phyloP scores from a whole-genome alignment of 2,329 filamentous ascomycete species.

The Colletotrichum neosansevieriae region DNA sequence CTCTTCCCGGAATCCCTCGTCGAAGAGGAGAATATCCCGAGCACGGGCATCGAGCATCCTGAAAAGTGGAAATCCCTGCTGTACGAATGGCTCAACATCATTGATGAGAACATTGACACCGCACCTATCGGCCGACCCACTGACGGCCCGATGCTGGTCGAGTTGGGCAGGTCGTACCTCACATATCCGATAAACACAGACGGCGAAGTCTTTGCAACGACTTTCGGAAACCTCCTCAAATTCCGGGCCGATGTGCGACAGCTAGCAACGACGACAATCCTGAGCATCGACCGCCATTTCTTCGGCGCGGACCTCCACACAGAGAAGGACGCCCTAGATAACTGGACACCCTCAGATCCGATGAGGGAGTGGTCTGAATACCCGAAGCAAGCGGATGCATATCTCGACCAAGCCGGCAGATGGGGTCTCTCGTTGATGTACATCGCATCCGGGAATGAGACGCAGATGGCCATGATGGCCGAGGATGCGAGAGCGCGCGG shows the following conservation, averaged over 20 bases:
- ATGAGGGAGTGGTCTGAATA: conserved; percentile 47
- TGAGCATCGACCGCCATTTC: conserved; percentile 41
- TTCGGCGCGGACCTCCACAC: conserved; percentile 49
- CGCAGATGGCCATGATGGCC: conserved; percentile 41
- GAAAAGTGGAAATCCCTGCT: conserved; percentile 45
- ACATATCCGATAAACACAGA: conserved; percentile 52
- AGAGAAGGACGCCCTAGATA: conserved; percentile 46
- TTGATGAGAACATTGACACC: conserved; percentile 16
- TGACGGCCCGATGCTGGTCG: conserved; percentile 45
- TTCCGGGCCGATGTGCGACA: conserved; percentile 47
- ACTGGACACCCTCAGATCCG: conserved; percentile 45
- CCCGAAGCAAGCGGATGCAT: conserved; percentile 47
- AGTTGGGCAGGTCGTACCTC: conserved; percentile 50
- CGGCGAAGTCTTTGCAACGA: conserved; percentile 48
- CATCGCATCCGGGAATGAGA: conserved; percentile 47
- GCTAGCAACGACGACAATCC: conserved; percentile 46
- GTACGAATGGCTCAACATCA: conserved; percentile 45
- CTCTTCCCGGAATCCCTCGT: conserved; percentile 47
- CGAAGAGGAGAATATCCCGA: conserved; percentile 46
- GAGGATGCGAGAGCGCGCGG: conserved; percentile 25
- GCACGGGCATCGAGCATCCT: conserved; percentile 43
- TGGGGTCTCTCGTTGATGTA: conserved; percentile 45
- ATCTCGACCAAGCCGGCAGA: conserved; percentile 44
- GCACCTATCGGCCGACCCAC: conserved; percentile 37
- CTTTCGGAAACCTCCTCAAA: conserved; percentile 49